phyloP scores from a whole-genome alignment of 169 alveolate species.

The Eimeria maxima region DNA sequence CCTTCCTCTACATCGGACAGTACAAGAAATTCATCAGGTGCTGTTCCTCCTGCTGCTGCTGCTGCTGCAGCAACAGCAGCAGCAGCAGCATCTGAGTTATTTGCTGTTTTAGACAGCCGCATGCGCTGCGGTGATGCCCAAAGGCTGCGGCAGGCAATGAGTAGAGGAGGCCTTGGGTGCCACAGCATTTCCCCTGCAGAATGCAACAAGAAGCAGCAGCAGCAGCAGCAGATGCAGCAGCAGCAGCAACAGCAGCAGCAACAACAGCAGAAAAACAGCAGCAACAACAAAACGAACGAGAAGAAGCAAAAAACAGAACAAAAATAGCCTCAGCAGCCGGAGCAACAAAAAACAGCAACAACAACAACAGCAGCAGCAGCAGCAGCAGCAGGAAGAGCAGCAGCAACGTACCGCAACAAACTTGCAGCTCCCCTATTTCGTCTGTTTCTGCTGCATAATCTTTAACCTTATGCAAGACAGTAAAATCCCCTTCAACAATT shows the following conservation, averaged over 20 bases:
- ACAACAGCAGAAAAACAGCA: not conserved
- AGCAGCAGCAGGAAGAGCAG: not conserved
- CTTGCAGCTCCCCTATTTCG: not conserved
- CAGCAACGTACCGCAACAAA: slow-evolving; percentile 34
- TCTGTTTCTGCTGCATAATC: not conserved
- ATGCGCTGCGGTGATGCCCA: slow-evolving; percentile 56
- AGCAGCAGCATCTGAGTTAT: not conserved
- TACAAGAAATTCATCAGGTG: not conserved
- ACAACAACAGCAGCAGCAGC: not conserved
- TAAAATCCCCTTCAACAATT: slow-evolving; percentile 4
- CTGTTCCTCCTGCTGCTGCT: not conserved
- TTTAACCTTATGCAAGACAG: not conserved
- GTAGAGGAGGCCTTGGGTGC: slow-evolving; percentile 49
- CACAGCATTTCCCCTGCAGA: slow-evolving; percentile 58
- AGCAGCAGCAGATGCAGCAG: not conserved
- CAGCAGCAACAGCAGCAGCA: not conserved
- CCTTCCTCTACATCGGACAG: slow-evolving; percentile 38
- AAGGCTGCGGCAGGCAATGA: slow-evolving; percentile 48
- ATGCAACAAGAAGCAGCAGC: not conserved
- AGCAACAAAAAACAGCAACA: not conserved
- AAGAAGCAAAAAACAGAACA: no score
- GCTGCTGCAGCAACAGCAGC: not conserved
- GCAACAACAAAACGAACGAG: not conserved
- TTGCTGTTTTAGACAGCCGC: slow-evolving; percentile 30
- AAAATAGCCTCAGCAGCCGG: no score